Base-by-base conservation (phyloP, 352 stramenopile genomes). In the Globisporangium acanthophoron region DNA sequence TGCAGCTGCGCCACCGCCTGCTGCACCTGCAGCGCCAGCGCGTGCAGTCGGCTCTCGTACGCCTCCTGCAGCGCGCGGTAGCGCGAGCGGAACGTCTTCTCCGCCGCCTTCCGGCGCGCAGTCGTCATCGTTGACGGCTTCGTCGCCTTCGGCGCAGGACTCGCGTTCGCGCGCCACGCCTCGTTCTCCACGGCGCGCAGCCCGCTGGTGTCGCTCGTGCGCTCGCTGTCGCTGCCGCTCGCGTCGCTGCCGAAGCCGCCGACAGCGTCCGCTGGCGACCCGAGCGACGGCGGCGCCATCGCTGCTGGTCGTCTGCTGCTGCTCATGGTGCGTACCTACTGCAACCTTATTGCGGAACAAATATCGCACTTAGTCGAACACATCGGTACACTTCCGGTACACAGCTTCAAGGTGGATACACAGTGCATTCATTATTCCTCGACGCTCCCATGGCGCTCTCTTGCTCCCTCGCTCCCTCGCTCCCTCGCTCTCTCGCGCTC, bases 41-140 rank as follows among this genome's bases (percentile, higher is more conserved):
- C 73, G 43, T 85, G 74, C 41, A 92, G 62, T 0, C 83, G 73
- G 54, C 83, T 75, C 59, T 92, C 83, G 41, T 92, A 92, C 18
- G 78, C 77, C 18, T 78, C 66, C 47, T 92, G 80, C 29, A 92
- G 65, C n/a, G 74, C 66, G 15, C 73, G 45, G 61, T 92, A 92
- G 4, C 83, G 83, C 40, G 83, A 63, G 12, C 73, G 69, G 54
- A 90, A 92, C 61, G 88, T 90, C 54, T 80, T 76, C 67, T 92
- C 80, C 9, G 78, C 69, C 12, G 67, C 33, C 33, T 41, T 5
- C 11, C 37, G 37, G 37, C 37, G 37, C 37, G 2, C 21, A 24
- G 21, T 24, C 21, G 21, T 24, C 21, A 24, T 40, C 71, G 35
- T 21, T 41, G 39, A 27, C 41, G 39, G 20, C 44, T 13, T 60